Conservation (phyloP, 352 stramenopile species). For the Globisporangium uncinulatum region DNA sequence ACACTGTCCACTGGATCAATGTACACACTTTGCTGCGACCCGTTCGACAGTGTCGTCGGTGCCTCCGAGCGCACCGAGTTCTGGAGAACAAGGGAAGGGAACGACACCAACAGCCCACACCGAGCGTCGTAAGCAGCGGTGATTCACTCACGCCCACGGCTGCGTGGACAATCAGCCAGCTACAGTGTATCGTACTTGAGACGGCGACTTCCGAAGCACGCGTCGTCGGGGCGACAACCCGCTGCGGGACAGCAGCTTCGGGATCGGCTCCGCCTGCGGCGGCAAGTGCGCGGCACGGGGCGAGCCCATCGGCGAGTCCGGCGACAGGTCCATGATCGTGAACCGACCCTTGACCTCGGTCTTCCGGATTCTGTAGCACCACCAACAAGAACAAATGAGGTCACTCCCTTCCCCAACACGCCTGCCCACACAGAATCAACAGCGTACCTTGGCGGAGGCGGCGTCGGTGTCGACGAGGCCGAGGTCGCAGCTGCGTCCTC, state of each 20-base stretch:
- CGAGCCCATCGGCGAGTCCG: conserved; percentile 36
- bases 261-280: conserved; percentile 3
- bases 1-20: conserved; percentile 10
- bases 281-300: conserved; percentile 4
- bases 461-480: neutral
- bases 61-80: conserved; percentile 15
- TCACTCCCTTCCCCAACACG: neutral
- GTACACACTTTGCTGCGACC: conserved; percentile 5
- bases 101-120: neutral
- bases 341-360: conserved; percentile 73
- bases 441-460: neutral
- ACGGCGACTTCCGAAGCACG: conserved; percentile 4
- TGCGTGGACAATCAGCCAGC: too few species aligned
- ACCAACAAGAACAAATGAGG: conserved; percentile 3
- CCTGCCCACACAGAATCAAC: neutral
- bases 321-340: conserved; percentile 77
- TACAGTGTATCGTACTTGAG: conserved; percentile 1
- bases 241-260: conserved; percentile 19
- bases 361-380: conserved; percentile 38
- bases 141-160: too few species aligned
- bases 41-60: conserved; percentile 8
- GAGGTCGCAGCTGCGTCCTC: conserved; percentile 1
- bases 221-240: conserved; percentile 17
- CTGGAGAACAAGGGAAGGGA: conserved; percentile 6
- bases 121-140: neutral